Evolutionary conservation across 1,284 basidiomycete genomes (phyloP), one percentile per base, ranked within the genome.

Genomic region (Schizopora paradoxa): DNA sequence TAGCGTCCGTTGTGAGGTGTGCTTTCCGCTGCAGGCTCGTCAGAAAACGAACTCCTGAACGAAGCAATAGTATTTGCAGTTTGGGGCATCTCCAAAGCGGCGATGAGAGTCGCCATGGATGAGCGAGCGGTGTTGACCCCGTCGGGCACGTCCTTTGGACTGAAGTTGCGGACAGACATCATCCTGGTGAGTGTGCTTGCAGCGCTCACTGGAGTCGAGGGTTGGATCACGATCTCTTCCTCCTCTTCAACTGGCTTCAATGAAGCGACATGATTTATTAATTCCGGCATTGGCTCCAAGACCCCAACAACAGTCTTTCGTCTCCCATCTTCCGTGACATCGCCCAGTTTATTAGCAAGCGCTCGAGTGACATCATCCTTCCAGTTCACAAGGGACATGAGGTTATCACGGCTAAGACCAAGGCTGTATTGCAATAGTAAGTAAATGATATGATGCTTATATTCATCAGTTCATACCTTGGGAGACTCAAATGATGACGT

Each of bases 401-500:
- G 51, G 14, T 73, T 74, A 49, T 78, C 77, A 57, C 77, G 79
- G 33, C 78, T 78, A 36, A 86, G 75, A 52, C 78, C 71, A 41
- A 86, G 68, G 54, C 83, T 87, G 48, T 16, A 6, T 47, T 21
- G 18, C 3, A n/a, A 52, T 22, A 47, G 28, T 51, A 32, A 45
- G 34, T 21, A 32, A 16, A 23, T 7, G 5, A 26, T 31, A n/a
- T 49, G 10, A 19, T 26, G 34, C 6, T 16, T 37, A 34, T 18
- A 14, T 7, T 0, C 37, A 37, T 21, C 37, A 28, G 50, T n/a
- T 58, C 66, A 43, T 62, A 78, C 79, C 78, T 81, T 3, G 80
- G 76, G 44, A 83, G 63, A 62, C 80, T 82, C 61, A 74, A 74
- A 54, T 78, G 77, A 43, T 76, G 73, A 54, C 70, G 71, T 60